Conservation (phyloP, 352 stramenopile genomes). For the Pythium dissotocum region DNA sequence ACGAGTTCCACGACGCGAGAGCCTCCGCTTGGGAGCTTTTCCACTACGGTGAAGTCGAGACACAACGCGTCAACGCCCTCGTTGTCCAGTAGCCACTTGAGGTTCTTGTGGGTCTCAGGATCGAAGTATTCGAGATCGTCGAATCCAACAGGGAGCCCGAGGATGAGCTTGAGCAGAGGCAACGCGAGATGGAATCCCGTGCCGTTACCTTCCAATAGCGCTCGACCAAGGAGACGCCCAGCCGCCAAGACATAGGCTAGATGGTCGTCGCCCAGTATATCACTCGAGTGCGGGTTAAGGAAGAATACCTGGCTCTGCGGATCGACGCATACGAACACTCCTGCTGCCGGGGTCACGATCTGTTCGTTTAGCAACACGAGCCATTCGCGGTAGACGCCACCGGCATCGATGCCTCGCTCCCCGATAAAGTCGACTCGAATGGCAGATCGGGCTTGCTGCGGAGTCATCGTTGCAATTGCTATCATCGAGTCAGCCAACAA, state of each 20-base stretch:
- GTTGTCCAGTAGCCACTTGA: conserved; percentile 57
- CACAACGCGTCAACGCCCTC: conserved; percentile 49
- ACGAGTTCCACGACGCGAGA: conserved; percentile 49
- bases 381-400: conserved; percentile 78
- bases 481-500: neutral
- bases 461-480: conserved; percentile 6
- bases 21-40: neutral
- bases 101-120: conserved; percentile 49
- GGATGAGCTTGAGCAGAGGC: conserved; percentile 96
- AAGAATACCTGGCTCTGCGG: conserved; percentile 48
- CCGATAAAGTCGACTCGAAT: conserved; percentile 72
- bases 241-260: conserved; percentile 58
- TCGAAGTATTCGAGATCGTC: conserved; percentile 89
- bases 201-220: conserved; percentile 87
- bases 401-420: conserved; percentile 71
- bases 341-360: conserved; percentile 36
- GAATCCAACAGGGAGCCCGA: conserved; percentile 94
- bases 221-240: conserved; percentile 58
- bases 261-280: conserved; percentile 54
- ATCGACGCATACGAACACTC: conserved; percentile 46
- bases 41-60: conserved; percentile 49
- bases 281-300: conserved; percentile 34
- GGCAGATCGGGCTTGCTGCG: neutral
- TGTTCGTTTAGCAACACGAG: conserved; percentile 62
- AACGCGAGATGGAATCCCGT: conserved; percentile 92